Conservation (phyloP, 805 yeast genomes). For the Candida ovalis region DNA sequence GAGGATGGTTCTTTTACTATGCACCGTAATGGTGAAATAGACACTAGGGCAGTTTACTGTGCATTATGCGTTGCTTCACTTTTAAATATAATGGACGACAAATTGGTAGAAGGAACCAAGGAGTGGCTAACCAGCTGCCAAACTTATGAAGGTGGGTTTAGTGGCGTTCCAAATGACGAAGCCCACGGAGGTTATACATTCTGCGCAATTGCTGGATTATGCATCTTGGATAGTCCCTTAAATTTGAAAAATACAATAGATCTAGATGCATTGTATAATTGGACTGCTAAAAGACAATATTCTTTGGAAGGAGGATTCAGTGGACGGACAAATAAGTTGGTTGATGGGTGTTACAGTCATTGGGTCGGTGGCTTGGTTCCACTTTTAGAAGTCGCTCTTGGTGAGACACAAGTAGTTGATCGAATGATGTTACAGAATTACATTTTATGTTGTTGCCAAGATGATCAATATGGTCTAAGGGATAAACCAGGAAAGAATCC, state of each 20-base stretch:
- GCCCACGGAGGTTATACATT: conserved; percentile 98
- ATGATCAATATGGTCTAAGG: conserved; percentile 53
- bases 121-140: conserved; percentile 72
- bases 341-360: conserved; percentile 93
- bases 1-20: conserved; percentile 73
- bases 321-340: conserved; percentile 90
- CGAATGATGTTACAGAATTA: conserved; percentile 61
- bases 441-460: conserved; percentile 75
- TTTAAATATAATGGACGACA: conserved; percentile 58
- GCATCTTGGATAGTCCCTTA: conserved; percentile 39
- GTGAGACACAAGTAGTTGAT: conserved; percentile 36
- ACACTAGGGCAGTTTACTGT: conserved; percentile 83
- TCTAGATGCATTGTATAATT: conserved; percentile 47
- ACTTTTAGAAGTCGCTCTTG: conserved; percentile 51
- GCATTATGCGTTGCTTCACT: conserved; percentile 71
- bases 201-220: conserved; percentile 74
- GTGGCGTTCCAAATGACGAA: conserved; percentile 77
- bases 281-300: conserved; percentile 72
- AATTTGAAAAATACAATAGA: conserved; percentile 34
- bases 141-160: conserved; percentile 94
- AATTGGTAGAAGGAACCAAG: conserved; percentile 47
- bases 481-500: conserved; percentile 84
- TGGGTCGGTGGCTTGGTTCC: conserved; percentile 88
- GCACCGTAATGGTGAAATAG: conserved; percentile 78
- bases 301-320: conserved; percentile 79